Percentiles rank a stretch among this genome's conserved stretches.
These are phyloP conservation scores for Amanita rubescens DNA, from an alignment of 768 basidiomycete genomes.

Conservation along the genomic window DNA sequence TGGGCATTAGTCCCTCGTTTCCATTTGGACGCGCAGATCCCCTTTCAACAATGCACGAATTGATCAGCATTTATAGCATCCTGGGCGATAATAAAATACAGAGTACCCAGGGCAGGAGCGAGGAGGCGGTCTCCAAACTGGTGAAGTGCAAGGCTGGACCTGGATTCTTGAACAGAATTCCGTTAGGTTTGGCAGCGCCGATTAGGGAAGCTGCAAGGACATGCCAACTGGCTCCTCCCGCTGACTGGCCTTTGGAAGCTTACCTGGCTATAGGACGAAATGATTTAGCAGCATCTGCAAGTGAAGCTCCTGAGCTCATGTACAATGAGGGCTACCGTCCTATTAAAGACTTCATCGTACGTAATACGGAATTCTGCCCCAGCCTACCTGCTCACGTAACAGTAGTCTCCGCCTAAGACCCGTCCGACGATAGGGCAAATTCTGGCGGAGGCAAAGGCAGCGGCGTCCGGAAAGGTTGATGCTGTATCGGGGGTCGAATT, in stretches of 20 bases:
- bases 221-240: conserved; percentile 72
- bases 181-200: conserved; percentile 69
- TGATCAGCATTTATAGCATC: conserved; percentile 50
- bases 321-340: conserved; percentile 49
- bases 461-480: conserved; percentile 48
- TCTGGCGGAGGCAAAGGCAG: conserved; percentile 39
- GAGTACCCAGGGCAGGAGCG: conserved; percentile 56
- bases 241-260: conserved; percentile 62
- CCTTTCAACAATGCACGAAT: conserved; percentile 41
- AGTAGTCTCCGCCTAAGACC: conserved; percentile 42
- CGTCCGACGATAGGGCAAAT: conserved; percentile 47
- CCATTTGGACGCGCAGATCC: conserved; percentile 61
- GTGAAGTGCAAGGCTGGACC: conserved; percentile 39
- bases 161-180: conserved; percentile 47
- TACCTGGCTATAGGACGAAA: conserved; percentile 67
- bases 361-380: conserved; percentile 14
- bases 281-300: conserved; percentile 65
- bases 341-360: conserved; percentile 51
- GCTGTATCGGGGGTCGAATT: conserved; percentile 66
- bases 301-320: conserved; percentile 35
- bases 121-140: conserved; percentile 53
- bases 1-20: conserved; percentile 46
- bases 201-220: conserved; percentile 79
- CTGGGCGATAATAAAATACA: conserved; percentile 46
- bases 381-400: conserved; percentile 5